These are phyloP conservation scores for Rhizomucor miehei DNA, from an alignment of 371 early-diverging fungal species.

Conservation along the genomic window DNA sequence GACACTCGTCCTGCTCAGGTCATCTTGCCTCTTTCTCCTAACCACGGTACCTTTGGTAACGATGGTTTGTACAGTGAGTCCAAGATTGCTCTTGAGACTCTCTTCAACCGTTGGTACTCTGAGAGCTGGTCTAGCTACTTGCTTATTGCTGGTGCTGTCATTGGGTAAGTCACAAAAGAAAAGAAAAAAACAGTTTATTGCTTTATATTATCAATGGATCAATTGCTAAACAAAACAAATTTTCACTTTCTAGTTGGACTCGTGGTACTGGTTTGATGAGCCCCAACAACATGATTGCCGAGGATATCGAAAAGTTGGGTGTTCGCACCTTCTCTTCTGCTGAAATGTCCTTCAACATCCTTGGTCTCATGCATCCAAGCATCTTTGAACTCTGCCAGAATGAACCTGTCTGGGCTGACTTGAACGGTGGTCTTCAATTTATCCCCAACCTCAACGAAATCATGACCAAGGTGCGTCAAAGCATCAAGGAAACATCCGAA, in stretches of 20 bases:
- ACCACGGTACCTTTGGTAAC: slow-evolving; percentile 93
- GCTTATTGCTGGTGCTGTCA: slow-evolving; percentile 89
- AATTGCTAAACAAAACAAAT: not conserved
- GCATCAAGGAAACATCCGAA: slow-evolving; percentile 81
- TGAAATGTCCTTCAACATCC: slow-evolving; percentile 95
- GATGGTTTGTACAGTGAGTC: slow-evolving; percentile 95
- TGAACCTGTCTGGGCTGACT: slow-evolving; percentile 92
- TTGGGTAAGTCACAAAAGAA: slow-evolving; percentile 57
- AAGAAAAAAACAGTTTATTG: not conserved
- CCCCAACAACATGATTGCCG: slow-evolving; percentile 89
- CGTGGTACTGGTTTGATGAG: slow-evolving; percentile 96
- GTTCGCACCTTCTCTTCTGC: slow-evolving; percentile 91
- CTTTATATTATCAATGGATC: not conserved
- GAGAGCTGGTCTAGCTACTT: slow-evolving; percentile 91
- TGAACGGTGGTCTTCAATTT: slow-evolving; percentile 90
- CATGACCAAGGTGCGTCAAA: slow-evolving; percentile 69
- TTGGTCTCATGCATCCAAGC: slow-evolving; percentile 87
- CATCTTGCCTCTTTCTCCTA: slow-evolving; percentile 91
- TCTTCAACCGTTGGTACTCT: slow-evolving; percentile 91
- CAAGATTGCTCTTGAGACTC: slow-evolving; percentile 90
- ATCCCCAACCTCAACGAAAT: slow-evolving; percentile 80
- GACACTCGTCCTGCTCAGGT: slow-evolving; percentile 91
- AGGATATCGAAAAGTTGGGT: slow-evolving; percentile 88
- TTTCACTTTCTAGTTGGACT: slow-evolving; percentile 68
- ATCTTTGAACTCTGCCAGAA: slow-evolving; percentile 76